Evolutionary conservation across 2,329 filamentous ascomycete genomes (phyloP), one percentile per base, ranked within the genome.

Genomic region (Hortaea sp.): DNA sequence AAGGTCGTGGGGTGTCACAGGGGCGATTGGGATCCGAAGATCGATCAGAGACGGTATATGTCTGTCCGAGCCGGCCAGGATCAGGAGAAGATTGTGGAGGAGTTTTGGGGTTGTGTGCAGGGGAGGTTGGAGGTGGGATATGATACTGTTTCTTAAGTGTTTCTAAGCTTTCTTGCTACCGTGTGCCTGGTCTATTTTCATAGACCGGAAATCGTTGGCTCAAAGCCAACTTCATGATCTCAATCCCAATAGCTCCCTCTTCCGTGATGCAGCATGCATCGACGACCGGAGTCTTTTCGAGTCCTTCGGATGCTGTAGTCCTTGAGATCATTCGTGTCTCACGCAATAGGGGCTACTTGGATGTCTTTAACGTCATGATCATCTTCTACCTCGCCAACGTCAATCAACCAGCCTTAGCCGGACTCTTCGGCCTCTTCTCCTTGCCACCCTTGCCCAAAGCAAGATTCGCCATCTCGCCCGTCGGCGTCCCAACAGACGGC

Each of bases 1-100:
- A 69, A 78, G 43, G 78, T 90, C 70, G 83, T 76, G 6, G 75
- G 82, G 60, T 84, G 80, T 4, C 88, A 89, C 61, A 80, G 83
- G 0, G 85, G 84, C 0, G 75, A 77, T 46, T 89, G 84, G 85
- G 62, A 75, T 39, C 69, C 75, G 5, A 64, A 58, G 42, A 62
- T 82, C 5, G 78, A 81, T 56, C 76, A 72, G 49, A 69, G 78
- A 56, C 69, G 72, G 52, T 81, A 81, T 62, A 53, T 75, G 52
- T 71, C 69, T 43, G 67, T 74, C 1, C 60, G 72, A 48, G 58
- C 53, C 1, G 71, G 69, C 0, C 61, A 70, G 46, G 70, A 69
- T 2, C 66, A 73, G 57, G 67, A 64, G 52, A 63, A 61, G 50
- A 53, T 74, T 38, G 63, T 74, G 3, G 68, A 74, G 57, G 69